phyloP scores from a whole-genome alignment of 495 filamentous ascomycete genomes.

The Cercophora scortea region DNA sequence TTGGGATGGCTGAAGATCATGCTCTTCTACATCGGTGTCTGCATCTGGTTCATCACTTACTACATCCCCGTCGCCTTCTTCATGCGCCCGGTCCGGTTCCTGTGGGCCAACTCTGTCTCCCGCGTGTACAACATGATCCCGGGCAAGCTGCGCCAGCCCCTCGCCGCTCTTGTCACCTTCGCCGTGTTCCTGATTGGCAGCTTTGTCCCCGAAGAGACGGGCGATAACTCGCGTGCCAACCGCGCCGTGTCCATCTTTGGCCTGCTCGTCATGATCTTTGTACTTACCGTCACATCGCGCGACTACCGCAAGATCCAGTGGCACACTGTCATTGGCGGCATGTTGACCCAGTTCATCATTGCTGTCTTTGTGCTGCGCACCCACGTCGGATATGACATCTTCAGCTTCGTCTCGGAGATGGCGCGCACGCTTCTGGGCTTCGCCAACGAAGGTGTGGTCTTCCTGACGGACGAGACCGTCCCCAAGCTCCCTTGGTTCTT shows the following conservation, averaged over 20 bases:
- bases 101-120: slow-evolving; percentile 58
- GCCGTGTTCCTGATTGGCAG: slow-evolving; percentile 66
- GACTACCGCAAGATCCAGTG: slow-evolving; percentile 65
- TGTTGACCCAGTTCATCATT: slow-evolving; percentile 80
- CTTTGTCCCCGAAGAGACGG: slow-evolving; percentile 60
- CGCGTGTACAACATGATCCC: slow-evolving; percentile 50
- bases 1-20: slow-evolving; percentile 80
- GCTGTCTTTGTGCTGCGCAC: slow-evolving; percentile 82
- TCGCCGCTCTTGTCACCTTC: slow-evolving; percentile 52
- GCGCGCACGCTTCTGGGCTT: slow-evolving; percentile 65
- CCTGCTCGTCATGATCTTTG: slow-evolving; percentile 59
- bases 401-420: slow-evolving; percentile 70
- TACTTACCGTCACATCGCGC: slow-evolving; percentile 61
- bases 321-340: slow-evolving; percentile 82
- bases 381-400: slow-evolving; percentile 72
- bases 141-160: slow-evolving; percentile 49
- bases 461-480: slow-evolving; percentile 54
- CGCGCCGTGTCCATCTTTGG: slow-evolving; percentile 78
- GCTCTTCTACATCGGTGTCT: slow-evolving; percentile 69
- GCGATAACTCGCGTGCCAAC: slow-evolving; percentile 69
- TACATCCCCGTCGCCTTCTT: slow-evolving; percentile 61
- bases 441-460: slow-evolving; percentile 58
- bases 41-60: slow-evolving; percentile 63
- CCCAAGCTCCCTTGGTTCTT: slow-evolving; percentile 55
- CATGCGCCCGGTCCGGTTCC: slow-evolving; percentile 52